Evolutionary conservation across 148 eudicot species (phyloP).

Genomic region (Chenopodium quinoa): DNA sequence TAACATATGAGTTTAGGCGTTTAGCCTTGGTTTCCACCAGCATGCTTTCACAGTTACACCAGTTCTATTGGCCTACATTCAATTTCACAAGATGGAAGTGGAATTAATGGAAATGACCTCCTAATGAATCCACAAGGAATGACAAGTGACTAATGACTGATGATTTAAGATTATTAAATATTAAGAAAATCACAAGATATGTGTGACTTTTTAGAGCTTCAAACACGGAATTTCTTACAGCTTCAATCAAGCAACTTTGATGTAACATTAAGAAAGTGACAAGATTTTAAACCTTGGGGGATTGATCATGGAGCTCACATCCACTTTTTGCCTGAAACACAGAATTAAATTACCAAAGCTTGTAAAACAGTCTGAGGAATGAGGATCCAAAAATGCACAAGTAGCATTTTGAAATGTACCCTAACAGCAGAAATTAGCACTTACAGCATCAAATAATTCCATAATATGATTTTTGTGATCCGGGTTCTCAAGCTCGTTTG

Average conservation of each 20-base stretch:
- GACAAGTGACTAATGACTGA: neutral
- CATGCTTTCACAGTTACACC: neutral
- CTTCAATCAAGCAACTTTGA: neutral
- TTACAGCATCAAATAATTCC: constrained; percentile 26
- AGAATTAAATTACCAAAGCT: neutral
- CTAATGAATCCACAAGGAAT: neutral
- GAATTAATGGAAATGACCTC: neutral
- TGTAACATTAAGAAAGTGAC: neutral
- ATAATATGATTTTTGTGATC: constrained; percentile 13
- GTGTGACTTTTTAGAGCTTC: neutral
- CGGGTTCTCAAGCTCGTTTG: constrained; percentile 3
- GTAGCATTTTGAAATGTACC: neutral
- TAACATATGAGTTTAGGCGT: neutral
- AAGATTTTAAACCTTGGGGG: constrained; percentile 19
- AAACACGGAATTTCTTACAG: neutral
- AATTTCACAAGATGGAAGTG: neutral
- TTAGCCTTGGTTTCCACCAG: neutral
- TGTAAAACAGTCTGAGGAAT: too few species aligned
- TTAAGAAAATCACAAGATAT: neutral
- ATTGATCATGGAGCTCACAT: constrained; percentile 17
- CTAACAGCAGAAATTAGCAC: constrained; percentile 13
- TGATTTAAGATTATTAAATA: neutral
- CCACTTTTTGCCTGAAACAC: constrained; percentile 19
- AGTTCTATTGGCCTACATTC: neutral
- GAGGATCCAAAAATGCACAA: neutral